Conservation (phyloP, 495 filamentous ascomycete species). For the Aspergillus incahuasiensis region DNA sequence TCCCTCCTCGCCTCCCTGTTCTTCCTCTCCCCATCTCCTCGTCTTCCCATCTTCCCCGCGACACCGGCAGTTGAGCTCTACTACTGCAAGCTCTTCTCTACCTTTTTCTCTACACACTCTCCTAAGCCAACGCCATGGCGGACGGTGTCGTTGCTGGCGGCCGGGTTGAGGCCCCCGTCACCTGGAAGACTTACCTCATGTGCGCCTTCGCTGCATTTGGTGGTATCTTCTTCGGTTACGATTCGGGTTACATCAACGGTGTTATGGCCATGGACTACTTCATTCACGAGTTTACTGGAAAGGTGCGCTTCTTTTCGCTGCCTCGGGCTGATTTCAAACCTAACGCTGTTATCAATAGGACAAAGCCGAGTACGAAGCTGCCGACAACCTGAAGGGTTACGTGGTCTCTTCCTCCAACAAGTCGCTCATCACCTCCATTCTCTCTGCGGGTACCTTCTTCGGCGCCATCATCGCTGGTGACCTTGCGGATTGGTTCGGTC, state of each 20-base stretch:
- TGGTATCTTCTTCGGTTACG: conserved; percentile 54
- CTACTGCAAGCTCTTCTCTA: neutral
- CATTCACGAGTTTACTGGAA: conserved; percentile 37
- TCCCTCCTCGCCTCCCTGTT: neutral
- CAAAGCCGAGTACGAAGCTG: conserved; percentile 19
- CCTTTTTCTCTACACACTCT: neutral
- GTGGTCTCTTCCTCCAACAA: conserved; percentile 45
- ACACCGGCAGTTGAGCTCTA: neutral
- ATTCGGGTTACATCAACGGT: conserved; percentile 53
- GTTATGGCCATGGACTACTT: conserved; percentile 52
- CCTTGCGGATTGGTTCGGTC: conserved; percentile 63
- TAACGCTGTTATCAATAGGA: neutral
- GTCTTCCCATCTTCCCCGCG: neutral
- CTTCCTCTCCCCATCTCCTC: neutral
- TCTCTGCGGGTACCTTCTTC: conserved; percentile 73
- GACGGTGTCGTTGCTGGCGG: conserved; percentile 16
- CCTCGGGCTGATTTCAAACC: neutral
- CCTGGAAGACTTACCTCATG: conserved; percentile 57
- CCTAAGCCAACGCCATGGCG: conserved; percentile 9
- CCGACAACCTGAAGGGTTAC: conserved; percentile 26
- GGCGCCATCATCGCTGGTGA: conserved; percentile 68
- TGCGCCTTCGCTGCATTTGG: conserved; percentile 57
- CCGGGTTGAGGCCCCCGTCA: conserved; percentile 58
- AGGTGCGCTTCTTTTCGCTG: conserved; percentile 20
- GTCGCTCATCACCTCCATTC: conserved; percentile 67